Evolutionary conservation across 257 asterid genomes (phyloP).

Genomic region (Nicotiana attenuata): DNA sequence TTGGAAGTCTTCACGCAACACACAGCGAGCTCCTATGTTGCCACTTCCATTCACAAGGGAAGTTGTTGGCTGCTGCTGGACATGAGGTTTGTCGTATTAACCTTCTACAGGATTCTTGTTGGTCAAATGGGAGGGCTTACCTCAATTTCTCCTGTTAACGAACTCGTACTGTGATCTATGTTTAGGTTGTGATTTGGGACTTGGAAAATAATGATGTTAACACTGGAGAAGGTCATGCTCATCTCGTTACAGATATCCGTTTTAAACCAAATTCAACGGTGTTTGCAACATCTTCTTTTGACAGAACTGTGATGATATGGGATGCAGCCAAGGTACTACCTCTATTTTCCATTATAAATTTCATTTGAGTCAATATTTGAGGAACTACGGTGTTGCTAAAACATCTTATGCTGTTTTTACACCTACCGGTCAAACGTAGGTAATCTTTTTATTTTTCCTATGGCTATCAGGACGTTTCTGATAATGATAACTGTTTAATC

Average conservation of each 20-base stretch:
- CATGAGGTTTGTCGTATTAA: slow-evolving; percentile 30
- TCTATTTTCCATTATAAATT: neutral
- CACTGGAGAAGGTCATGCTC: slow-evolving; percentile 17
- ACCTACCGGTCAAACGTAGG: neutral
- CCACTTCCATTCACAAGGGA: slow-evolving; percentile 36
- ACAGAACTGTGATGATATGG: slow-evolving; percentile 36
- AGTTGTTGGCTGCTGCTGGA: slow-evolving; percentile 44
- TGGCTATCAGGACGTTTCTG: neutral
- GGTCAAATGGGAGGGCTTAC: neutral
- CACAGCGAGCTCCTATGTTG: slow-evolving; percentile 34
- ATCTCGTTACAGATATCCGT: slow-evolving; percentile 32
- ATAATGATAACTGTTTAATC: neutral
- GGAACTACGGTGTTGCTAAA: neutral
- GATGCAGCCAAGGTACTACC: slow-evolving; percentile 33
- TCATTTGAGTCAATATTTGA: neutral
- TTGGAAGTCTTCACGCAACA: slow-evolving; percentile 19
- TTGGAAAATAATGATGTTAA: slow-evolving; percentile 1
- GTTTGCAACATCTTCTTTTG: slow-evolving; percentile 45
- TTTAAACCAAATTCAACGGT: slow-evolving; percentile 32
- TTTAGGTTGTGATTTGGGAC: slow-evolving; percentile 32
- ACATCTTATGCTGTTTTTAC: neutral
- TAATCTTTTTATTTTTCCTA: neutral
- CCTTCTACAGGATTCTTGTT: neutral
- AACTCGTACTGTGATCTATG: neutral
- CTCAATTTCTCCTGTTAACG: neutral